Base-by-base conservation (phyloP, 2,329 filamentous ascomycete species). In the Helminthosporium solani region DNA sequence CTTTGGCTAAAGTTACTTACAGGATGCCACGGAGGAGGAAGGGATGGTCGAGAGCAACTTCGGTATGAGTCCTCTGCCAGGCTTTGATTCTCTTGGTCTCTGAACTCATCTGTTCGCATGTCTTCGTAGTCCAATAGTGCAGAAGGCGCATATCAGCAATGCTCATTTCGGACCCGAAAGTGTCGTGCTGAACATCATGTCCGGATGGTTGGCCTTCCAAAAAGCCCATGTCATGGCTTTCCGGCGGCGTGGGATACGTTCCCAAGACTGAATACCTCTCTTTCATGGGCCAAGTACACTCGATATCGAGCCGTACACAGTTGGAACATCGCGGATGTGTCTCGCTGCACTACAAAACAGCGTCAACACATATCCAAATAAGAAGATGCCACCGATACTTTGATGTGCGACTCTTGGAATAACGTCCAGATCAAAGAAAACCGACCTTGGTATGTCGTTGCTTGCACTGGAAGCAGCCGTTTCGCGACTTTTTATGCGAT, bases 401-500 rank as follows among this genome's bases (percentile, higher is more conserved):
- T 8, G 12, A 31, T 7, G 28, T 31, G 28, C 9, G 23, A 25
- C 23, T 25, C 23, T 5, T 25, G 23, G 5, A 9, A 25, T 25
- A 6, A 25, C 9, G 23, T 25, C 23, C 23, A 9, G 23, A 9
- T 5, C 6, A 25, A 25, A 6, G 23, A 9, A 25, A 25, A 25
- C 40, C 39, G 28, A 64, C 64, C 53, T 67, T 67, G 9, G 60
- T 62, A 45, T 67, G 64, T 15, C 63, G 54, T 37, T 62, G 57
- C 47, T 67, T 67, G 49, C 64, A 67, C 36, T 61, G 57, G 19
- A 56, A 53, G 40, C 64, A 67, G 14, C 64, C 64, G 36, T 56
- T 63, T 12, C 64, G 57, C 11, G 57, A 61, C 44, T 67, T 67
- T 7, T 56, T 64, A 33, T 67, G 64, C 14, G 64, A 57, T 16